Evolutionary conservation across 2,329 filamentous ascomycete genomes (phyloP).

Genomic region (Aphanoascus verrucosus): DNA sequence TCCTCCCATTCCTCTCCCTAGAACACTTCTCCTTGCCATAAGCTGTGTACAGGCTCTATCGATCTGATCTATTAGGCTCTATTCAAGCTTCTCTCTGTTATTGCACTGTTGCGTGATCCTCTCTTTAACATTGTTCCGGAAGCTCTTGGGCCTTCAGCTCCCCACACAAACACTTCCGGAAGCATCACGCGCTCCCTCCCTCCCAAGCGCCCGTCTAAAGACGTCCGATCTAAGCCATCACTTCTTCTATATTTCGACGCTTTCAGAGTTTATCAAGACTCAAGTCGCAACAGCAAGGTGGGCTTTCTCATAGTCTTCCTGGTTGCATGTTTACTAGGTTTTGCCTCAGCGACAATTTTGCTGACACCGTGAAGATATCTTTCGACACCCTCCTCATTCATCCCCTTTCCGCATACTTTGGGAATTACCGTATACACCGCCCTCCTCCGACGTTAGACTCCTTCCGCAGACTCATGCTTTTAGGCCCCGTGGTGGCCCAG

Average conservation of each 20-base stretch:
- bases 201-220: background rate
- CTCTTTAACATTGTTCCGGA: background rate
- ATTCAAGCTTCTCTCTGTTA: background rate
- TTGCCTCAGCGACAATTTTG: background rate
- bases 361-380: background rate
- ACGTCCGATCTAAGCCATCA: background rate
- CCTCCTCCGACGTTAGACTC: background rate
- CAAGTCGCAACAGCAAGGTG: too few species aligned
- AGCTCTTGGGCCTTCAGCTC: slow-evolving; percentile 8
- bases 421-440: background rate
- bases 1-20: background rate
- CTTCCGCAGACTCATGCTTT: slow-evolving; percentile 15
- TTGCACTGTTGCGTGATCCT: background rate
- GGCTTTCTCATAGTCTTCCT: too few species aligned
- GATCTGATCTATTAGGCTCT: background rate
- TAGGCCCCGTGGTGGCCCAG: slow-evolving; percentile 14
- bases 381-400: background rate
- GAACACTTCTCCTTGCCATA: background rate
- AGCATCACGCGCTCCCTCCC: background rate
- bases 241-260: background rate
- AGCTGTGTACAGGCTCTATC: background rate
- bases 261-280: background rate
- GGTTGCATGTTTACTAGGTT: too few species aligned
- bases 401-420: background rate
- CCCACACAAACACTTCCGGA: slow-evolving; percentile 3